Percentiles rank a stretch among this genome's conserved stretches.
Evolutionary conservation across 2,329 filamentous ascomycete genomes (phyloP).

Genomic region (Colletotrichum theobromicola): DNA sequence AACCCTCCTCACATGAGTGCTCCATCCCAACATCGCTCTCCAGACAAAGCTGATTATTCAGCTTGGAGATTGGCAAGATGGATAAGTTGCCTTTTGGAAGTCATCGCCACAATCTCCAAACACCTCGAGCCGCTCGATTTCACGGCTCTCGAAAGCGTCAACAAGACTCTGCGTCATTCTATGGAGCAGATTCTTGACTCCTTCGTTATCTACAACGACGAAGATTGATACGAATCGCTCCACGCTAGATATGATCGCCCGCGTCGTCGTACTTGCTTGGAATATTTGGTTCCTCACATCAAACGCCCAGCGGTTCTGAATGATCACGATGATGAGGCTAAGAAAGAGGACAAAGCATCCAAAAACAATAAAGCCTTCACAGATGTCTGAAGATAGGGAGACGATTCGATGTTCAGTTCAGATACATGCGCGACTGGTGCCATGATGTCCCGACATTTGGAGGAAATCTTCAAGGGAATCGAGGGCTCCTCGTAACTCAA

Average conservation of each 20-base stretch:
- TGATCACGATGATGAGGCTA: neutral
- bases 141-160: neutral
- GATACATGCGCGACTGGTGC: neutral
- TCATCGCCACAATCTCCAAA: neutral
- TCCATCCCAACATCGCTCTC: no score
- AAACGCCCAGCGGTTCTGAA: neutral
- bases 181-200: neutral
- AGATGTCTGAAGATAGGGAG: neutral
- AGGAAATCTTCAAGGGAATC: neutral
- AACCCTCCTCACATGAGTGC: neutral
- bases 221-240: fast-evolving
- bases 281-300: neutral
- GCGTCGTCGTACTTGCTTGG: neutral
- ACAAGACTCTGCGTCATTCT: neutral
- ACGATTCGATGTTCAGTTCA: neutral
- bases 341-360: neutral
- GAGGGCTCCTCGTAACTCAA: neutral
- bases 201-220: neutral
- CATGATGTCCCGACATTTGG: neutral
- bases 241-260: fast-evolving
- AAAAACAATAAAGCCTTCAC: neutral
- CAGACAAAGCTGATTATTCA: fast-evolving
- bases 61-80: neutral
- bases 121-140: neutral
- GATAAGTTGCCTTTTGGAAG: neutral